phyloP scores from a whole-genome alignment of 805 yeast species.

The Priceomyces fermenticarens region DNA sequence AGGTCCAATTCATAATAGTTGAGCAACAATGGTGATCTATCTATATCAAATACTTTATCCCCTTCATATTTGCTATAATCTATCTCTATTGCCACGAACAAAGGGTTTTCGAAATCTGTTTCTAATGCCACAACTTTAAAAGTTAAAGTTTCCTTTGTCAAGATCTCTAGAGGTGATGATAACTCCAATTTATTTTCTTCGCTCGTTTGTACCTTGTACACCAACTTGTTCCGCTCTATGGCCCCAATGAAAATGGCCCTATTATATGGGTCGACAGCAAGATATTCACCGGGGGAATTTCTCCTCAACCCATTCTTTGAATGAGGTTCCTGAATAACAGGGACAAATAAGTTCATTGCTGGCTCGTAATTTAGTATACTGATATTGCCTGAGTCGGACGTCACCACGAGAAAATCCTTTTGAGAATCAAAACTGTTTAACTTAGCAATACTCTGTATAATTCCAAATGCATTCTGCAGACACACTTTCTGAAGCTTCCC shows the following conservation, averaged over 20 bases:
- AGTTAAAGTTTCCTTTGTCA: conserved; percentile 49
- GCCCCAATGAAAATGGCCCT: conserved; percentile 71
- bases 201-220: conserved; percentile 57
- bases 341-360: conserved; percentile 37
- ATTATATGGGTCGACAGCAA: conserved; percentile 67
- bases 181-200: conserved; percentile 44
- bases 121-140: conserved; percentile 60
- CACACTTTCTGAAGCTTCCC: conserved; percentile 51
- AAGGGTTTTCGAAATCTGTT: conserved; percentile 77
- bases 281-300: conserved; percentile 68
- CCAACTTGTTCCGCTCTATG: conserved; percentile 69
- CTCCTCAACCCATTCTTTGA: conserved; percentile 75
- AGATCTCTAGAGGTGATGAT: conserved; percentile 74
- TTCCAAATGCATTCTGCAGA: conserved; percentile 52
- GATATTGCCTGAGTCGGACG: conserved; percentile 80
- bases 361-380: conserved; percentile 48
- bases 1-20: conserved; percentile 80
- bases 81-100: conserved; percentile 76
- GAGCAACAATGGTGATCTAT: conserved; percentile 27
- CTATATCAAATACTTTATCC: conserved; percentile 8
- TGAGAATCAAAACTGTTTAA: conserved; percentile 52
- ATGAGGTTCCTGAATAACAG: conserved; percentile 60
- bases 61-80: conserved; percentile 39
- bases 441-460: conserved; percentile 50
- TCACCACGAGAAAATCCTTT: conserved; percentile 58